These are phyloP conservation scores for Dioscorea dumetorum DNA, from an alignment of 106 monocot species.

Conservation along the genomic window DNA sequence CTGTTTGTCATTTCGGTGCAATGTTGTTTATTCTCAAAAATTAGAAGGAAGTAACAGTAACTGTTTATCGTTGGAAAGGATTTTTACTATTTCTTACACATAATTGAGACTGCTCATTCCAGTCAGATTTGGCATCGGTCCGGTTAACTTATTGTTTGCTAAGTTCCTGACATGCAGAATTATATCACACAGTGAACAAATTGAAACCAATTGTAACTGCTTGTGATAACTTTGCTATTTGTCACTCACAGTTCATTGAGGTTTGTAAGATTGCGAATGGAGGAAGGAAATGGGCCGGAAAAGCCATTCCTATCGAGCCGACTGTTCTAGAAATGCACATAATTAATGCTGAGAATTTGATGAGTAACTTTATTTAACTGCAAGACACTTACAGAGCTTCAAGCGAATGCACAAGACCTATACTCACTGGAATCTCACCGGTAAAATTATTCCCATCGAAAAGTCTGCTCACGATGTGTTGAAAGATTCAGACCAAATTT, in stretches of 20 bases:
- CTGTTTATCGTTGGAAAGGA: neutral
- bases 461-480: slow-evolving; percentile 14
- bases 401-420: slow-evolving; percentile 26
- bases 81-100: slow-evolving; percentile 37
- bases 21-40: neutral
- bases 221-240: neutral
- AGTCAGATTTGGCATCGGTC: slow-evolving; percentile 57
- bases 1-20: slow-evolving; percentile 17
- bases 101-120: slow-evolving; percentile 47
- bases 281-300: slow-evolving; percentile 37
- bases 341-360: neutral
- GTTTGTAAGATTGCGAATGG: slow-evolving; percentile 28
- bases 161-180: slow-evolving; percentile 44
- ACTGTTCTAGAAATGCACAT: slow-evolving; percentile 15
- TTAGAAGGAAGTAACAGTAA: neutral
- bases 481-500: neutral
- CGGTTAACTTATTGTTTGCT: slow-evolving; percentile 60
- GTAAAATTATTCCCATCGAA: slow-evolving; percentile 40
- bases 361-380: neutral
- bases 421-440: slow-evolving; percentile 27
- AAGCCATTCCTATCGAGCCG: slow-evolving; percentile 53
- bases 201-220: neutral
- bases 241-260: slow-evolving; percentile 49
- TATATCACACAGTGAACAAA: neutral
- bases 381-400: slow-evolving; percentile 37